phyloP scores from a whole-genome alignment of 352 stramenopile species.

The Globisporangium carolinianum region DNA sequence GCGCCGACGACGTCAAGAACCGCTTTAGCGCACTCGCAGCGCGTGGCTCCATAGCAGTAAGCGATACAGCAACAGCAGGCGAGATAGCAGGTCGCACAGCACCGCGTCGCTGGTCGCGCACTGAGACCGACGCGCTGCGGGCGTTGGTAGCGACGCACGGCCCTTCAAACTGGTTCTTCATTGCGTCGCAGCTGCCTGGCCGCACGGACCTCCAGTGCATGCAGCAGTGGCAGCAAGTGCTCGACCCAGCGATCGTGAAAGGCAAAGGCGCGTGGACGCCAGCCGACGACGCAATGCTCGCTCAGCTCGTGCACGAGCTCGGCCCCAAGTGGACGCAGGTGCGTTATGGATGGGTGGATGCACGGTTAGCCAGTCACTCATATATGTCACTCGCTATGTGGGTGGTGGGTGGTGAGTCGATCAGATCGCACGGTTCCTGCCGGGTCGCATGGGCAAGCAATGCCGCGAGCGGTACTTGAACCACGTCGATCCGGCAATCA shows the following conservation, averaged over 20 bases:
- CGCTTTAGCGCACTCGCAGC: conserved; percentile 24
- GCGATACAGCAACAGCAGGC: not conserved
- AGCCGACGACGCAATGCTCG: conserved; percentile 38
- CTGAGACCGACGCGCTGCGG: conserved; percentile 27
- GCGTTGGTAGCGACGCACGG: conserved; percentile 37
- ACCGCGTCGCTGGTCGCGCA: conserved; percentile 14
- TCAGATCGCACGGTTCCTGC: conserved; percentile 51
- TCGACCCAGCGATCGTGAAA: conserved; percentile 44
- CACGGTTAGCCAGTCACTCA: not conserved
- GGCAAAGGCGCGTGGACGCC: conserved; percentile 49
- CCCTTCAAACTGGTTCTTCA: conserved; percentile 62
- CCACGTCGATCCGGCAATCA: conserved; percentile 41
- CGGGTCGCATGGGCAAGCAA: conserved; percentile 55
- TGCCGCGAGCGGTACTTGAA: conserved; percentile 71
- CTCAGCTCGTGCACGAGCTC: conserved; percentile 32
- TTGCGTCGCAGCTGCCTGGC: conserved; percentile 59
- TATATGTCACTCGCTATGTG: conserved; percentile 1
- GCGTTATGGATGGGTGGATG: not conserved
- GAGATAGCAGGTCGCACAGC: not conserved
- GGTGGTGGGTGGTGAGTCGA: no score
- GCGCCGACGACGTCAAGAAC: conserved; percentile 55
- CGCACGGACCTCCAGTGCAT: conserved; percentile 70
- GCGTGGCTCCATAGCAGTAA: not conserved
- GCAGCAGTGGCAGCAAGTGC: conserved; percentile 68
- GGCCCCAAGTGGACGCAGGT: conserved; percentile 61